A percentile compares a stretch with the other conserved stretches of the same genome.
Evolutionary conservation across 2,329 filamentous ascomycete genomes (phyloP).

Genomic region (Trichophyton mentagrophytes): DNA sequence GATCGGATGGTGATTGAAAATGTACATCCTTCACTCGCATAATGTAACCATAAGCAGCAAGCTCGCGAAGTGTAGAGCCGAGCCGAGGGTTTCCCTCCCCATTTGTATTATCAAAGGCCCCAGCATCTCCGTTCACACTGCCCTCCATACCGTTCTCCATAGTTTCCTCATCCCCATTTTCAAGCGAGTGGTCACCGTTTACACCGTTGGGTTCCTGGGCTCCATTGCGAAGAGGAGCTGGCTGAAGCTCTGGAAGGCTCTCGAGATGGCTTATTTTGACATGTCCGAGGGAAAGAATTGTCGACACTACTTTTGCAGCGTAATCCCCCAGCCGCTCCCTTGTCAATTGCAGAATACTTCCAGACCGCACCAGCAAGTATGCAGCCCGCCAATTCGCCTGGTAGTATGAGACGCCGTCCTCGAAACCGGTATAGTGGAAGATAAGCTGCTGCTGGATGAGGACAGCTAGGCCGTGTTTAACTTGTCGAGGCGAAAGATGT

Average conservation of each 20-base stretch:
- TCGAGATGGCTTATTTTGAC: conserved; percentile 43
- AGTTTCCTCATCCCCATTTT: conserved; percentile 15
- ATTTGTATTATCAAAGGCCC: conserved; percentile 13
- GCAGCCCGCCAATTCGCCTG: conserved; percentile 69
- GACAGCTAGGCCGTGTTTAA: conserved; percentile 69
- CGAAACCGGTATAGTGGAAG: conserved; percentile 54
- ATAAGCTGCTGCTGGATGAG: conserved; percentile 82
- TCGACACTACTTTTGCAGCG: conserved; percentile 61
- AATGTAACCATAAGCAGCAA: conserved; percentile 32
- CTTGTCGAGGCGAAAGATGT: conserved; percentile 57
- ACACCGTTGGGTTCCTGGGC: conserved; percentile 16
- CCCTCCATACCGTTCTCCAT: conserved; percentile 15
- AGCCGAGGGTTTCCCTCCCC: conserved; percentile 18
- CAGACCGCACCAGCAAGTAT: conserved; percentile 69
- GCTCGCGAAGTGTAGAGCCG: conserved; percentile 27
- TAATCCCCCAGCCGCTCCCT: conserved; percentile 61
- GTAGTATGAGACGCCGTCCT: conserved; percentile 58
- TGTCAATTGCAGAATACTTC: conserved; percentile 66
- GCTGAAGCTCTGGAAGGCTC: conserved; percentile 24
- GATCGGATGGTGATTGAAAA: conserved; percentile 31
- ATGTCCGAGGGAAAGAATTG: conserved; percentile 64
- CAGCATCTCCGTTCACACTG: conserved; percentile 28
- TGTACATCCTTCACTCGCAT: conserved; percentile 28
- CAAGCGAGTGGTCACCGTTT: conserved; percentile 11
- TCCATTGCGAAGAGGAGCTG: conserved; percentile 4